These are phyloP conservation scores for Thelonectria olida DNA, from an alignment of 2,329 filamentous ascomycete species.

Conservation along the genomic window DNA sequence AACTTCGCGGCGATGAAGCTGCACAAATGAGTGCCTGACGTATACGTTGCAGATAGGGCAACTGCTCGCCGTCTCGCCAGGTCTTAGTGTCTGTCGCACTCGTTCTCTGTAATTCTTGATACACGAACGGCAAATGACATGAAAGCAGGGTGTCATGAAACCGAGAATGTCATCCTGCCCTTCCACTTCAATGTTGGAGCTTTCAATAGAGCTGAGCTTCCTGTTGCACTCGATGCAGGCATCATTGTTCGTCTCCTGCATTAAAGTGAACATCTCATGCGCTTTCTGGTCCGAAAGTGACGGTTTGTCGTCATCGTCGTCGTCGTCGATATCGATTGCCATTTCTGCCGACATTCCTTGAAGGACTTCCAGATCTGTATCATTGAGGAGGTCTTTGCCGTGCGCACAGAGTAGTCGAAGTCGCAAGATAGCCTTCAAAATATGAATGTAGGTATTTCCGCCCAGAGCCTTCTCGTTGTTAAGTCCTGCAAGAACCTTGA, in stretches of 20 bases:
- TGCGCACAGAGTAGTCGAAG: conserved; percentile 92
- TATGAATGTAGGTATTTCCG: conserved; percentile 91
- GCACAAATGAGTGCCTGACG: conserved; percentile 71
- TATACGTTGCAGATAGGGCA: conserved; percentile 76
- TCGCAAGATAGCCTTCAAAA: conserved; percentile 89
- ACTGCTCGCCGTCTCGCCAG: conserved; percentile 53
- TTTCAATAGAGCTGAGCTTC: conserved; percentile 66
- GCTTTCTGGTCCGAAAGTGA: conserved; percentile 75
- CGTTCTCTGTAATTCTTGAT: conserved; percentile 67
- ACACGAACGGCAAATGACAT: conserved; percentile 83
- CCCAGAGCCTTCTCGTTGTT: conserved; percentile 73
- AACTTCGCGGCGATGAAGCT: conserved; percentile 71
- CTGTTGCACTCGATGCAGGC: conserved; percentile 75
- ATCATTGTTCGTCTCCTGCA: conserved; percentile 83
- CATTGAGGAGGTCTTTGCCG: conserved; percentile 87
- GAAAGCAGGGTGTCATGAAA: conserved; percentile 87
- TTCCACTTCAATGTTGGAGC: conserved; percentile 66
- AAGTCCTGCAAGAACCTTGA: conserved; percentile 74
- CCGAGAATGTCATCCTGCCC: conserved; percentile 73
- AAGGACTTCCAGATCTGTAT: conserved; percentile 82
- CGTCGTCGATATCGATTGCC: conserved; percentile 88
- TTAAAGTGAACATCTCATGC: conserved; percentile 85
- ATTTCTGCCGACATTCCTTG: conserved; percentile 85
- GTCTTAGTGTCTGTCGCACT: conserved; percentile 51
- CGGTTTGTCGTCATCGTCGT: conserved; percentile 68